Percentiles rank a stretch among this genome's conserved stretches.
Evolutionary conservation across 192 early-diverging fungal species (phyloP).

Genomic region (Linnemannia schmuckeri): DNA sequence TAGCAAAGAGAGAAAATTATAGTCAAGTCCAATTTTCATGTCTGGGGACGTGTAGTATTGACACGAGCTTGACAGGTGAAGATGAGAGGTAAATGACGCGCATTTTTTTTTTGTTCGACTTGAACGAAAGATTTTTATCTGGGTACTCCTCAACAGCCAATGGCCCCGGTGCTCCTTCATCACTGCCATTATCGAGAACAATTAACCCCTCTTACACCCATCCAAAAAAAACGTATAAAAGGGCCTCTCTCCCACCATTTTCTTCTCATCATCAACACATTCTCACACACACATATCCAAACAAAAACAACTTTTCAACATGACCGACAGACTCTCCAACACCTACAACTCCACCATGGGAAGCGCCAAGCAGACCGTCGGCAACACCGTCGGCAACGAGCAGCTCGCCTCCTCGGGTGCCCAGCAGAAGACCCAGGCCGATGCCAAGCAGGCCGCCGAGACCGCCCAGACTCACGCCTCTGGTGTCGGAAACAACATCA

Average conservation of each 20-base stretch:
- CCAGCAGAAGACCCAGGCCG: slow-evolving; percentile 37
- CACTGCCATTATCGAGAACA: neutral
- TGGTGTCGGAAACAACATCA: slow-evolving; percentile 34
- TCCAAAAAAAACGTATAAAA: slow-evolving; percentile 7
- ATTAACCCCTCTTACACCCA: neutral
- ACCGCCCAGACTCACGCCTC: slow-evolving; percentile 30
- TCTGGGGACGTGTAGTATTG: neutral
- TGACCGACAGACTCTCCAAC: slow-evolving; percentile 43
- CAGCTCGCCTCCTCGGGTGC: slow-evolving; percentile 44
- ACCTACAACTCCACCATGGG: slow-evolving; percentile 53
- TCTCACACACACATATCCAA: slow-evolving; percentile 12
- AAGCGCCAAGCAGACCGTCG: slow-evolving; percentile 56
- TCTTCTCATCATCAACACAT: neutral
- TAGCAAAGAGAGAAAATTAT: neutral
- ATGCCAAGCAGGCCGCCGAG: slow-evolving; percentile 29
- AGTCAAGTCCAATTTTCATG: neutral
- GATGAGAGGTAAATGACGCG: neutral
- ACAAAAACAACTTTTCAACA: slow-evolving; percentile 6
- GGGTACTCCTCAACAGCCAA: neutral
- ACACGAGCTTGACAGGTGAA: neutral
- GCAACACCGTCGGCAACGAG: slow-evolving; percentile 53
- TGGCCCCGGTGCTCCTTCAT: neutral
- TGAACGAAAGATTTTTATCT: neutral
- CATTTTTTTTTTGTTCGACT: neutral
- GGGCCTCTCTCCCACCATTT: neutral